Percentiles rank a stretch among this genome's conserved stretches.
Evolutionary conservation across 2,329 filamentous ascomycete genomes (phyloP).

Genomic region (Didymella exigua): DNA sequence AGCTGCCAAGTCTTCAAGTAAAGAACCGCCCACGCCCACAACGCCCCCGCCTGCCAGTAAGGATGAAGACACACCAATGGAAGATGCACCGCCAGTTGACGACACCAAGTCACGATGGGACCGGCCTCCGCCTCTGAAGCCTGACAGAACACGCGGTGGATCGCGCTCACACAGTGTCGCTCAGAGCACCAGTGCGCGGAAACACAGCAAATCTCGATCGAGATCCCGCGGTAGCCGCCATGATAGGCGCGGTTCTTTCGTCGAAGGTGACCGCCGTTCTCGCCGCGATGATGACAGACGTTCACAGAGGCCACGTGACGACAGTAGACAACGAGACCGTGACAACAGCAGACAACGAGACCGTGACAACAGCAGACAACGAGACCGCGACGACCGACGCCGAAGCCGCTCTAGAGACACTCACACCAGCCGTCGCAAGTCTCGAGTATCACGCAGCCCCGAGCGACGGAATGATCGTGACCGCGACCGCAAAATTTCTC

Average conservation of each 20-base stretch:
- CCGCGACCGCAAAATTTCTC: constrained; percentile 28
- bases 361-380: constrained; percentile 25
- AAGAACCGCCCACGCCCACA: constrained; percentile 28
- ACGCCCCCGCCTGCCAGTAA: constrained; percentile 15
- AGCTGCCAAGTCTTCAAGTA: constrained; percentile 31
- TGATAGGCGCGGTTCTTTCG: constrained; percentile 34
- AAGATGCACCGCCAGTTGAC: constrained; percentile 30
- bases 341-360: constrained; percentile 28
- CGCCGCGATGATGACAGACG: constrained; percentile 35
- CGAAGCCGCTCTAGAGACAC: constrained; percentile 41
- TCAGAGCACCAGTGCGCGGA: constrained; percentile 36
- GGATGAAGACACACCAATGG: constrained; percentile 36
- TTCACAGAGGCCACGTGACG: constrained; percentile 34
- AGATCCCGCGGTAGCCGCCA: constrained; percentile 41
- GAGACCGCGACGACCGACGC: constrained; percentile 32
- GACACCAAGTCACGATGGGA: constrained; percentile 36
- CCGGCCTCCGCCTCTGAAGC: constrained; percentile 31
- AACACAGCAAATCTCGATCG: constrained; percentile 38
- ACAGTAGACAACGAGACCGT: constrained; percentile 28
- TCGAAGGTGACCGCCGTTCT: constrained; percentile 32
- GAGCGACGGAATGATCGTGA: constrained; percentile 14
- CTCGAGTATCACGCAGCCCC: constrained; percentile 38
- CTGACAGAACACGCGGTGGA: constrained; percentile 32
- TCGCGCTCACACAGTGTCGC: constrained; percentile 43
- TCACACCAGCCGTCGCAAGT: constrained; percentile 35